Conservation (phyloP, 176 grass and related monocot genomes). For the Themeda triandra region DNA sequence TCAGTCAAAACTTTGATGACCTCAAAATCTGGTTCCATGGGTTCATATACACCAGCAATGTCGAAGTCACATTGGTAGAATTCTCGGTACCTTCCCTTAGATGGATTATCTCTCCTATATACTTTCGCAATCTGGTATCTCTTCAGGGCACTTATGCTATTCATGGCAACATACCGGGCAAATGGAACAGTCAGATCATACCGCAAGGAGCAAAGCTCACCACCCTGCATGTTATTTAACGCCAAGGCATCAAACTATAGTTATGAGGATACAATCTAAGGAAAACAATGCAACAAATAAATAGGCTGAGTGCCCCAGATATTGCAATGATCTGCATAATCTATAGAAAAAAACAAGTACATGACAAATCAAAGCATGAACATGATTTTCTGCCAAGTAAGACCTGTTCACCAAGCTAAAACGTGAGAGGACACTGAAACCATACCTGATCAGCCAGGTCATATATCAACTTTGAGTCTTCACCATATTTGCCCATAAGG, state of each 20-base stretch:
- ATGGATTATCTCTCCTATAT: conserved; percentile 97
- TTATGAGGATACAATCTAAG: background rate
- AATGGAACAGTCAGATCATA: conserved; percentile 99
- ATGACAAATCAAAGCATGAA: background rate
- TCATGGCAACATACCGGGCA: conserved; percentile 90
- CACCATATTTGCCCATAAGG: conserved; percentile 98
- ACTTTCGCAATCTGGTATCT: conserved; percentile 99
- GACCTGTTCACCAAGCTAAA: background rate
- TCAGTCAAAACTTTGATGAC: conserved; percentile 88
- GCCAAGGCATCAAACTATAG: background rate
- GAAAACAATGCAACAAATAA: conserved; percentile 7
- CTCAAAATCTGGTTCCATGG: conserved; percentile 94
- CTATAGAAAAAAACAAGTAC: background rate
- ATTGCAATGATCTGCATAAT: background rate
- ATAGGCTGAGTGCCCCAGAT: background rate
- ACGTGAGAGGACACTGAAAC: background rate
- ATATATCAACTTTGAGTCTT: conserved; percentile 97
- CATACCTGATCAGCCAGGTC: conserved; percentile 97
- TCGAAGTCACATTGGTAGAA: conserved; percentile 99
- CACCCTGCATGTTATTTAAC: conserved; percentile 56
- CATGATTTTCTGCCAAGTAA: background rate
- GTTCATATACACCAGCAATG: conserved; percentile 82
- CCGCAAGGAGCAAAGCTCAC: conserved; percentile 92
- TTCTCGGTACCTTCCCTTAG: conserved; percentile 92
- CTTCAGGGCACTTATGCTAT: conserved; percentile 76